Conservation (phyloP, 805 yeast species). For the Candida ovalis region DNA sequence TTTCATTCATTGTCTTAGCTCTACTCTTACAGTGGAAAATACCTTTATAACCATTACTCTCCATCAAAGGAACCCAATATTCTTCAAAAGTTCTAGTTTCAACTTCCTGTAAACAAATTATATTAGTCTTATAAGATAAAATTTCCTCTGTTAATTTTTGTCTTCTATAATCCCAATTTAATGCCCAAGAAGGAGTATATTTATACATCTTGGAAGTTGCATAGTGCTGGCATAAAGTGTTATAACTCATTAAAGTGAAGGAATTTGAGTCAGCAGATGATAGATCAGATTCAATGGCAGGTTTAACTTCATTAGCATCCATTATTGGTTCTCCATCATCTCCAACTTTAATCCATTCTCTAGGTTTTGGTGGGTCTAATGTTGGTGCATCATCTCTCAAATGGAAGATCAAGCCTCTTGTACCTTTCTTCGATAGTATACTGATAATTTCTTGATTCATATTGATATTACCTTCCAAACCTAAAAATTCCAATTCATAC, state of each 20-base stretch:
- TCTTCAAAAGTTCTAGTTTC: constrained; percentile 84
- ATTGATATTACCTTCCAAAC: constrained; percentile 85
- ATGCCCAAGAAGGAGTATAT: constrained; percentile 96
- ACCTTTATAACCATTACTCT: constrained; percentile 73
- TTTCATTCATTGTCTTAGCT: constrained; percentile 81
- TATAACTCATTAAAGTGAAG: constrained; percentile 82
- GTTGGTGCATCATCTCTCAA: constrained; percentile 81
- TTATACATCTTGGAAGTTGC: constrained; percentile 90
- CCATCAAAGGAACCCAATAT: constrained; percentile 76
- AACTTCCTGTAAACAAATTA: constrained; percentile 92
- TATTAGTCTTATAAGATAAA: constrained; percentile 59
- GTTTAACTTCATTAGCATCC: constrained; percentile 21
- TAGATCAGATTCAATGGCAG: constrained; percentile 24
- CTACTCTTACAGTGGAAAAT: constrained; percentile 84
- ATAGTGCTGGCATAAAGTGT: constrained; percentile 92
- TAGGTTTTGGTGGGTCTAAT: constrained; percentile 59
- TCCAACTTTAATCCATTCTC: constrained; percentile 79
- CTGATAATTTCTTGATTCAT: constrained; percentile 61
- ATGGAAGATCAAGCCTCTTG: constrained; percentile 74
- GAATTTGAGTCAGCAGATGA: constrained; percentile 33
- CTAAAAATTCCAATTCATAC: constrained; percentile 79
- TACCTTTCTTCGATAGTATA: constrained; percentile 75
- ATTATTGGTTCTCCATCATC: constrained; percentile 64
- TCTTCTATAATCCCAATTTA: constrained; percentile 88
- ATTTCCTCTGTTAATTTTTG: constrained; percentile 73